Percentiles rank a stretch among this genome's conserved stretches.
Conservation (phyloP, 805 yeast genomes). For the Peterozyma xylosa region DNA sequence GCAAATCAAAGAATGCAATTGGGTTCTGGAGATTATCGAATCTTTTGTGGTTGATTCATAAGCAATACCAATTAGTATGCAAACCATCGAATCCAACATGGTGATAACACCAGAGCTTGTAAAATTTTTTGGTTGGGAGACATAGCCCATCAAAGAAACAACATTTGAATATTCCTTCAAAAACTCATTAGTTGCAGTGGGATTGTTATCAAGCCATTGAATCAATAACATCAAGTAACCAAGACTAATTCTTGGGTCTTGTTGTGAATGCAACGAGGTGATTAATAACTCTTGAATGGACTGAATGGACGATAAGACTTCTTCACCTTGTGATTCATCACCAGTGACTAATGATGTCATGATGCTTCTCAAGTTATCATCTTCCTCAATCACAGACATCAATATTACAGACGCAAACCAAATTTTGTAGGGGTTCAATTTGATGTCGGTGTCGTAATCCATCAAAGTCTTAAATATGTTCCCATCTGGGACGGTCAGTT, state of each 20-base stretch:
- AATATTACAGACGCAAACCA: conserved; percentile 78
- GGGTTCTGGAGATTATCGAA: conserved; percentile 59
- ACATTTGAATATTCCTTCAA: conserved; percentile 59
- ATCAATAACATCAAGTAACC: conserved; percentile 72
- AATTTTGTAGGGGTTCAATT: conserved; percentile 75
- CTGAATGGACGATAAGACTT: conserved; percentile 60
- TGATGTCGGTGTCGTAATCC: conserved; percentile 65
- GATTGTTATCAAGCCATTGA: conserved; percentile 73
- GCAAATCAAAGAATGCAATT: conserved; percentile 52
- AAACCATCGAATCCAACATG: conserved; percentile 65
- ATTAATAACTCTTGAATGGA: conserved; percentile 71
- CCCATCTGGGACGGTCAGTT: conserved; percentile 27
- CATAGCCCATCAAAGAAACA: conserved; percentile 59
- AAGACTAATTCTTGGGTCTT: conserved; percentile 69
- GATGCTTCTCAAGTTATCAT: conserved; percentile 37
- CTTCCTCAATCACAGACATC: conserved; percentile 52
- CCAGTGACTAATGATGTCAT: conserved; percentile 52
- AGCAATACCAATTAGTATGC: conserved; percentile 63
- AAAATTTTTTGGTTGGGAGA: conserved; percentile 35
- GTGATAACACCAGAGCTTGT: conserved; percentile 39
- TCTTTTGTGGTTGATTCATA: conserved; percentile 65
- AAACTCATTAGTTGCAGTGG: conserved; percentile 67
- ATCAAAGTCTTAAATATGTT: conserved; percentile 67
- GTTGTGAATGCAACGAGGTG: conserved; percentile 42
- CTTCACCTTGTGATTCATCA: conserved; percentile 55